Conservation (phyloP, 2,329 filamentous ascomycete species). For the Ophidiomyces ophidiicola region DNA sequence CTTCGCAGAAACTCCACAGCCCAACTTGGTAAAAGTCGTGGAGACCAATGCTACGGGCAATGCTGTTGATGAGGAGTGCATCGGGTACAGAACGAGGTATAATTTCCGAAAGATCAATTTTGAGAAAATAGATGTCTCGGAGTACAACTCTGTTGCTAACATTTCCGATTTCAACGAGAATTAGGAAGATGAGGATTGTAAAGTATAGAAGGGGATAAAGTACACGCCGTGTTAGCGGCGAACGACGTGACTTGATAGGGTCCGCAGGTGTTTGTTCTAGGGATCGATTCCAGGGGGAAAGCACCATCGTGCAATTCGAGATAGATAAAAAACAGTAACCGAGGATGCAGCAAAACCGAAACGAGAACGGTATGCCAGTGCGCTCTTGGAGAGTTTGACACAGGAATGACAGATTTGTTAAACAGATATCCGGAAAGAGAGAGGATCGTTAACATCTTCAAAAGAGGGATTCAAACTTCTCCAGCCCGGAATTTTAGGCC, state of each 20-base stretch:
- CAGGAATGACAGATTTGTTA: too few relatives aligned
- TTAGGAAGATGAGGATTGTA: constrained; percentile 62
- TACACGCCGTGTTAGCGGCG: constrained; percentile 22
- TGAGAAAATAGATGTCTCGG: constrained; percentile 68
- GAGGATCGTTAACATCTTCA: neutral
- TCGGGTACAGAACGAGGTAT: constrained; percentile 62
- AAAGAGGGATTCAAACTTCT: neutral
- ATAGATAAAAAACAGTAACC: too few relatives aligned
- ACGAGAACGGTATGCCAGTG: too few relatives aligned
- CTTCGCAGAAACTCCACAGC: constrained; percentile 85
- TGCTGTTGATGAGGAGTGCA: constrained; percentile 67
- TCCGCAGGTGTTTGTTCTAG: neutral
- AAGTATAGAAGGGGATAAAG: constrained; percentile 59
- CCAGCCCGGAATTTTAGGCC: neutral
- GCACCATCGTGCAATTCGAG: too few relatives aligned
- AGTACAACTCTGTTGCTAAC: constrained; percentile 51
- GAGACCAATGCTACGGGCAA: constrained; percentile 71
- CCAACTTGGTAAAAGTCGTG: constrained; percentile 93
- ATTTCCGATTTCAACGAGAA: constrained; percentile 71
- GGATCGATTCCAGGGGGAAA: neutral
- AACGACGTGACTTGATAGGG: too few relatives aligned
- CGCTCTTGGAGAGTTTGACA: too few relatives aligned
- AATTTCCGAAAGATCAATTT: constrained; percentile 69
- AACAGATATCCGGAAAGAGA: too few relatives aligned
- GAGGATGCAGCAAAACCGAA: too few relatives aligned